These are phyloP conservation scores for Rauvolfia tetraphylla DNA, from an alignment of 257 asterid species.

Conservation along the genomic window DNA sequence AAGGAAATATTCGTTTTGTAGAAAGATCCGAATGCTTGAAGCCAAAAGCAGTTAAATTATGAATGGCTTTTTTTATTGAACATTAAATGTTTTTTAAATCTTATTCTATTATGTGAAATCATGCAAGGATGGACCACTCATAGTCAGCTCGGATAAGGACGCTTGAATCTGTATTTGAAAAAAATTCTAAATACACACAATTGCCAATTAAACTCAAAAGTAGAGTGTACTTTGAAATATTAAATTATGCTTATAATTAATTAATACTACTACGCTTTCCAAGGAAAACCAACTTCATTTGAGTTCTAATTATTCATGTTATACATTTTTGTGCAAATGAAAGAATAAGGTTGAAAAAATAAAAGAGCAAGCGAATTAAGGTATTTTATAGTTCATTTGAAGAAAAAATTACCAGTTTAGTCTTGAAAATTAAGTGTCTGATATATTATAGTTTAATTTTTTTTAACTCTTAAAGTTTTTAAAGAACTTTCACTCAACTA, in stretches of 20 bases:
- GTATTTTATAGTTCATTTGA: too few relatives aligned
- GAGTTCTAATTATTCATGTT: background rate
- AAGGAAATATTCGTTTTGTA: slow-evolving; percentile 52
- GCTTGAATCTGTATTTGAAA: background rate
- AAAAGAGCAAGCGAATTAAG: too few relatives aligned
- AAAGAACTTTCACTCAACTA: too few relatives aligned
- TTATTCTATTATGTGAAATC: slow-evolving; percentile 14
- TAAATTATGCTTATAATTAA: background rate
- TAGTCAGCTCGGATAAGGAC: slow-evolving; percentile 26
- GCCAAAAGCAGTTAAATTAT: slow-evolving; percentile 64
- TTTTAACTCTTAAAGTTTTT: too few relatives aligned
- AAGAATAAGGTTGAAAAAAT: too few relatives aligned
- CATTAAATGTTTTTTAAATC: slow-evolving; percentile 18
- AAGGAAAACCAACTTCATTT: background rate
- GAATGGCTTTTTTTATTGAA: slow-evolving; percentile 23
- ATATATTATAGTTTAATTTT: too few relatives aligned
- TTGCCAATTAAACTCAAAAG: slow-evolving; percentile 4
- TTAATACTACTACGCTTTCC: too few relatives aligned
- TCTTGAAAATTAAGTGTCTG: too few relatives aligned
- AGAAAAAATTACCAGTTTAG: too few relatives aligned
- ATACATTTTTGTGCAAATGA: too few relatives aligned
- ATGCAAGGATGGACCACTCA: slow-evolving; percentile 22
- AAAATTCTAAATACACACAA: background rate
- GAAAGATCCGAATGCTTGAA: slow-evolving; percentile 60
- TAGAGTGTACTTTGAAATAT: background rate